These are phyloP conservation scores for Metschnikowia borealis DNA, from an alignment of 805 yeast species.

Conservation along the genomic window DNA sequence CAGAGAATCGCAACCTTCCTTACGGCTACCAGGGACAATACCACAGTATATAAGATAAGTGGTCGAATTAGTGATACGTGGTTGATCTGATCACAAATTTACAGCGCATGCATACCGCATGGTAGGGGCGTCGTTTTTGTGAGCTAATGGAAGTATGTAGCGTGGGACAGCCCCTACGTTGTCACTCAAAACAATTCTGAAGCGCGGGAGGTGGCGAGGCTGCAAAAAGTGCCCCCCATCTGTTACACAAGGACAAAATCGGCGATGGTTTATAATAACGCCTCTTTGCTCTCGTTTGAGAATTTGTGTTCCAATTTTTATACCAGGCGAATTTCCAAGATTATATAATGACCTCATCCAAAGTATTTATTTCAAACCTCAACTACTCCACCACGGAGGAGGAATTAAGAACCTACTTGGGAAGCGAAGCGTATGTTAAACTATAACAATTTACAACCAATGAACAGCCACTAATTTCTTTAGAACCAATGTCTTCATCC, in stretches of 20 bases:
- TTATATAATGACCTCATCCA: constrained; percentile 7
- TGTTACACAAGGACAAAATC: constrained; percentile 8
- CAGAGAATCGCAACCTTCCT: not conserved
- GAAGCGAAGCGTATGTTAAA: constrained; percentile 39
- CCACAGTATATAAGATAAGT: too few relatives aligned
- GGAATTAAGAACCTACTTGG: constrained; percentile 45
- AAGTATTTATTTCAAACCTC: constrained; percentile 52
- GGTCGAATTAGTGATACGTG: too few relatives aligned
- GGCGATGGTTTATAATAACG: constrained; percentile 9
- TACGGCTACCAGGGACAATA: not conserved
- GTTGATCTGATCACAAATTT: not conserved
- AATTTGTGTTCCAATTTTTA: not conserved
- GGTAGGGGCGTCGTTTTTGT: not conserved
- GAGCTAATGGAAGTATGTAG: not conserved
- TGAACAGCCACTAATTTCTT: not conserved
- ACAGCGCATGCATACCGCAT: not conserved
- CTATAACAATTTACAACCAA: not conserved
- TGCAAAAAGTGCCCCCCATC: constrained; percentile 1
- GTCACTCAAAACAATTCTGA: constrained; percentile 2
- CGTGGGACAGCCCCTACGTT: not conserved
- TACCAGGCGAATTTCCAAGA: not conserved
- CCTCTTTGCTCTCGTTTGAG: not conserved
- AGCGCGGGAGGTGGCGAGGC: constrained; percentile 3
- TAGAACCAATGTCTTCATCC: constrained; percentile 43
- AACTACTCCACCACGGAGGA: constrained; percentile 50